Percentiles rank a stretch among this genome's conserved stretches.
These are phyloP conservation scores for Lactarius sanguifluus DNA, from an alignment of 768 basidiomycete species.

Conservation along the genomic window DNA sequence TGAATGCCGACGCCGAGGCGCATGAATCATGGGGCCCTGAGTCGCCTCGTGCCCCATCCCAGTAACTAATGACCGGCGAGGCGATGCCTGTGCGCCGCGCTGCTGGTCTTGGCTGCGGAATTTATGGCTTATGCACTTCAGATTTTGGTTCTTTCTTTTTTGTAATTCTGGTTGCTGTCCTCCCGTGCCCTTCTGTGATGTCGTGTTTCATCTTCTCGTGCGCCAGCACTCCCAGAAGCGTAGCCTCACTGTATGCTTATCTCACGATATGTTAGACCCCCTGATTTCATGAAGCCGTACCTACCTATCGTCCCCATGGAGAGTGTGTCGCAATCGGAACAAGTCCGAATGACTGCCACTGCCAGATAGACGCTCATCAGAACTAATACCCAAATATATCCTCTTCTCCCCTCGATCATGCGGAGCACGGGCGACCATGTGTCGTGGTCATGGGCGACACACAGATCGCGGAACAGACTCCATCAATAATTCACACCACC, in stretches of 20 bases:
- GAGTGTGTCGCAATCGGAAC: neutral
- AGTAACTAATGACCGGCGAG: no score
- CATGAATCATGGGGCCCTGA: constrained; percentile 1
- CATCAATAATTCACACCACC: neutral
- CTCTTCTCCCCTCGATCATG: neutral
- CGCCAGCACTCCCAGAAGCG: neutral
- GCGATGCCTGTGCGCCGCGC: neutral
- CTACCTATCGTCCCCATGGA: neutral
- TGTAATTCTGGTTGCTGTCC: neutral
- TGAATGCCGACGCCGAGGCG: constrained; percentile 7
- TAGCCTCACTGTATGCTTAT: neutral
- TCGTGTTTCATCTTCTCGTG: neutral
- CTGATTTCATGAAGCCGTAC: neutral
- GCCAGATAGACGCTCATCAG: neutral
- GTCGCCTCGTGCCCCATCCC: neutral
- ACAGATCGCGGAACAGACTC: neutral
- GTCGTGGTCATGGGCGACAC: neutral
- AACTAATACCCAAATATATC: neutral
- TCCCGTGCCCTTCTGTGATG: neutral
- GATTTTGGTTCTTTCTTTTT: neutral
- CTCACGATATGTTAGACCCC: neutral
- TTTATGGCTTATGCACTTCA: neutral
- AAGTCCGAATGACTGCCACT: neutral
- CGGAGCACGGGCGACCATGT: neutral
- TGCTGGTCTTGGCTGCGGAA: neutral